Evolutionary conservation across 2,329 filamentous ascomycete genomes (phyloP), one percentile per base, ranked within the genome.

Genomic region (Colletotrichum gigasporum): DNA sequence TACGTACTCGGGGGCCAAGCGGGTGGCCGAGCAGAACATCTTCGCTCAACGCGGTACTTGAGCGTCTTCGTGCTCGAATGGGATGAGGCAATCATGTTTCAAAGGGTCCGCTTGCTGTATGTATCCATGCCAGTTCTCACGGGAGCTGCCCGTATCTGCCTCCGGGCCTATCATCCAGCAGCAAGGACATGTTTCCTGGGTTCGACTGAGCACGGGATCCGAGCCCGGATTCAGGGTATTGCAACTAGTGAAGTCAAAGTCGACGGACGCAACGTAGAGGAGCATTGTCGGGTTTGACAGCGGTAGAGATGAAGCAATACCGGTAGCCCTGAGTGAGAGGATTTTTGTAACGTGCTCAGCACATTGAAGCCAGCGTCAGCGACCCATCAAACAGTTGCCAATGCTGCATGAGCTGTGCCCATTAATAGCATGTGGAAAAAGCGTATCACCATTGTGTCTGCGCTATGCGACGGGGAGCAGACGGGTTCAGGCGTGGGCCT

Each of bases 61-160:
- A 18, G 22, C 14, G 30, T 26, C 28, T 22, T 39, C 12, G 26
- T 35, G 61, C 56, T 42, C 47, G 42, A 41, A 28, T 26, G 39
- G 42, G 61, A 64, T 54, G 61, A 64, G 48, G 55, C 61, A 47
- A 14, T 30, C 57, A 37, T 62, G 62, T 65, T 65, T 65, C 62
- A 65, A 12, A 16, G 42, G 41, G 6, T 16, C 61, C 56, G 41
- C 47, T 32, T 28, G 24, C 6, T 16, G 37, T 32, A 24, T 54
- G 18, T 20, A 47, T 56, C 54, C 34, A 37, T 34, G 53, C 28
- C n/a, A 14, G 39, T 24, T 52, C 9, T 9, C 9, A 24, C 55
- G 55, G 60, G 39, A 60, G n/a, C 30, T 34, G 34, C 34, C 55
- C 56, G 48, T 50, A 35, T 63, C 37, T 52, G n/a, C n/a, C n/a